Evolutionary conservation across 331 rosid genomes (phyloP).

Genomic region (Quercus lobata): DNA sequence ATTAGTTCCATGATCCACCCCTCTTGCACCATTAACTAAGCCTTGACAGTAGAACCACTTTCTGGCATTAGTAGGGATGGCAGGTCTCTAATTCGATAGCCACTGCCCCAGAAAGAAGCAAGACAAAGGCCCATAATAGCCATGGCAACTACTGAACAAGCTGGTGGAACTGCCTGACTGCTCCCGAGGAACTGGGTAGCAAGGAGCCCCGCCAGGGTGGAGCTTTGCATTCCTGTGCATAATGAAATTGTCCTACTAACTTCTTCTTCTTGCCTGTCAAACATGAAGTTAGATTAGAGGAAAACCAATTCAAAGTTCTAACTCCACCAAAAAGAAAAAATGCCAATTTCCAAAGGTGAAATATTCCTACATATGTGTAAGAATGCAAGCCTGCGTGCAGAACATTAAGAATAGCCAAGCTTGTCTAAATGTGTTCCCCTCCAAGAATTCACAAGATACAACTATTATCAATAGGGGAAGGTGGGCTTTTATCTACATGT

Average conservation of each 20-base stretch:
- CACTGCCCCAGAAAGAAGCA: slow-evolving; percentile 91
- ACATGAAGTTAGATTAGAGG: slow-evolving; percentile 5
- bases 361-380: neutral
- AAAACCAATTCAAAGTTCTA: neutral
- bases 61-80: slow-evolving; percentile 33
- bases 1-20: slow-evolving; percentile 29
- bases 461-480: neutral
- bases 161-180: slow-evolving; percentile 94
- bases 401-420: neutral
- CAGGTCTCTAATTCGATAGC: slow-evolving; percentile 63
- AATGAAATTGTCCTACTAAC: slow-evolving; percentile 76
- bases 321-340: neutral
- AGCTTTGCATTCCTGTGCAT: slow-evolving; percentile 99
- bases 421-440: neutral
- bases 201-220: slow-evolving; percentile 93
- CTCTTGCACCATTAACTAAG: slow-evolving; percentile 17
- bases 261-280: slow-evolving; percentile 72
- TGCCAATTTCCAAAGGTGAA: neutral
- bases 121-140: slow-evolving; percentile 96
- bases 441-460: neutral
- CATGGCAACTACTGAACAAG: slow-evolving; percentile 93
- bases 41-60: slow-evolving; percentile 43
- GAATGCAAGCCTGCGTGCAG: neutral
- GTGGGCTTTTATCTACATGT: neutral
- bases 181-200: slow-evolving; percentile 92